Conservation (phyloP, 257 asterid species). For the Solanum chaucha region DNA sequence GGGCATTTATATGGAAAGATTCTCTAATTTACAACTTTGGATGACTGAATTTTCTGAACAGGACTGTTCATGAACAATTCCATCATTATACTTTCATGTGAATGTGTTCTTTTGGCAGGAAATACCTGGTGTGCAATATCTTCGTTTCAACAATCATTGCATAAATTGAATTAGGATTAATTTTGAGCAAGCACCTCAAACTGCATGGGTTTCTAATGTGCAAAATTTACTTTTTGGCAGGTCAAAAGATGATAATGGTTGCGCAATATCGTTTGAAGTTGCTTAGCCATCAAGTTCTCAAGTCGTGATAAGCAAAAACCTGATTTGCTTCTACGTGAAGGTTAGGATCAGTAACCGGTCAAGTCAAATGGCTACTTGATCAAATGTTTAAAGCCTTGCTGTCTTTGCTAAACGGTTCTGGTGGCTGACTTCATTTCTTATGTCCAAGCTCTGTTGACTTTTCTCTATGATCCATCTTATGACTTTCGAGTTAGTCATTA, state of each 20-base stretch:
- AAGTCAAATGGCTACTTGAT: not conserved
- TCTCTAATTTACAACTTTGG: not conserved
- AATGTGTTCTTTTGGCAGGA: not conserved
- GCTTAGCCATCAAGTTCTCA: not conserved
- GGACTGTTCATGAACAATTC: not conserved
- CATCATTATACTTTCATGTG: not conserved
- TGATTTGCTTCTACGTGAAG: not conserved
- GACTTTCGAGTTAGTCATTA: not conserved
- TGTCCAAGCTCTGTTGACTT: not conserved
- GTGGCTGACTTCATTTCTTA: not conserved
- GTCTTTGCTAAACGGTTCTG: not conserved
- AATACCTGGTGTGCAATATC: not conserved
- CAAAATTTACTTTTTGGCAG: conserved; percentile 29
- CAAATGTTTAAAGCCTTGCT: not conserved
- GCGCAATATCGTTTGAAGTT: not conserved
- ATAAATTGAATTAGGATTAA: not conserved
- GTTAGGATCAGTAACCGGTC: not conserved
- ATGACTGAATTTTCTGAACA: not conserved
- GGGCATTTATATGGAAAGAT: not conserved
- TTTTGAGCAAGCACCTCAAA: not conserved
- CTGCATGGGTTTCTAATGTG: not conserved
- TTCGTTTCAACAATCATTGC: not conserved
- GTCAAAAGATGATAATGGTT: conserved; percentile 30
- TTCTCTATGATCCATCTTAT: not conserved
- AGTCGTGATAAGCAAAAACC: conserved; percentile 1